Evolutionary conservation across 805 yeast species (phyloP), one percentile per base, ranked within the genome.

Genomic region (Candida pseudofarinosa): DNA sequence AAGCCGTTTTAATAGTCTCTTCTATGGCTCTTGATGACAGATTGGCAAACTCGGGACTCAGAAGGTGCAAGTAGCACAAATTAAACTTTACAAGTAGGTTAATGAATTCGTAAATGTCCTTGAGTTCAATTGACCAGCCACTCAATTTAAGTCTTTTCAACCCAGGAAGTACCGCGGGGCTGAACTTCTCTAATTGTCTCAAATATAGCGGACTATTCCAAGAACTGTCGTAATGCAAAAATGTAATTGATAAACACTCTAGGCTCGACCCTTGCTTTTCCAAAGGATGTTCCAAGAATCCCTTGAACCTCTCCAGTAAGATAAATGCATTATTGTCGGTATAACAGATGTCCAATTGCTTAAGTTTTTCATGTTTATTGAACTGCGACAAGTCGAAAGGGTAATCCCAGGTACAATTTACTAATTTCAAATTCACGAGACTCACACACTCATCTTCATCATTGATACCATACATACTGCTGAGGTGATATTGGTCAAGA

Each of bases 401-500:
- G 47, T 76, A 79, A 45, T 74, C 75, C 83, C 83, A 79, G 1
- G 73, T 69, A 55, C 83, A 79, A 47, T 77, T 65, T 12, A 54
- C 48, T 3, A 79, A 49, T 3, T 53, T 47, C 19, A 76, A 48
- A 2, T 48, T 49, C 4, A 50, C 49, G 20, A 71, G 51, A 1
- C 47, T 32, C 5, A 13, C 17, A 55, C 51, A 2, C 37, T 35
- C 1, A 46, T 20, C 33, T 14, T 19, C 40, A 1, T 54, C 47
- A 8, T 51, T 40, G 1, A 46, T 52, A 5, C 49, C 52, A 19
- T 61, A 62, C 2, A 55, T 18, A 76, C 78, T 59, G 58, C 67
- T 54, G 60, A 78, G 55, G 63, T 71, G 59, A 55, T 65, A 78
- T 15, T 71, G 64, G 38, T 60, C 44, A 12, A 78, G 58, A 1